Percentiles rank a stretch among this genome's conserved stretches.
These are phyloP conservation scores for Drechmeria coniospora DNA, from an alignment of 2,329 filamentous ascomycete species.

Conservation along the genomic window DNA sequence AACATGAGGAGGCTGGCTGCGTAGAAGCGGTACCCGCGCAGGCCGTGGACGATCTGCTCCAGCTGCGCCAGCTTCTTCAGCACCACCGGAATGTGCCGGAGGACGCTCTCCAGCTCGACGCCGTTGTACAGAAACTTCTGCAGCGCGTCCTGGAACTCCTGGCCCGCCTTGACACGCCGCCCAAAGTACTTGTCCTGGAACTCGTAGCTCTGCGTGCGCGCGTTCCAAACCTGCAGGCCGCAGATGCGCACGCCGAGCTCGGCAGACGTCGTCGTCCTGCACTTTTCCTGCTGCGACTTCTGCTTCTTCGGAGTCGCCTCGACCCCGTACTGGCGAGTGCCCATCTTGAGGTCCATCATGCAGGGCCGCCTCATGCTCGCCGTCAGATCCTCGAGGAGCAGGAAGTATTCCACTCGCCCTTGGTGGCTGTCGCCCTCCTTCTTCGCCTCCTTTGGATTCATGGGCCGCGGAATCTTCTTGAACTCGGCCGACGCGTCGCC, in stretches of 20 bases:
- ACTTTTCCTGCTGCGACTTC: conserved; percentile 83
- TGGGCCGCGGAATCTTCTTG: conserved; percentile 38
- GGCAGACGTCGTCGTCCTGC: conserved; percentile 77
- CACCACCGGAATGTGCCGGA: conserved; percentile 76
- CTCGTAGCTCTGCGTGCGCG: conserved; percentile 65
- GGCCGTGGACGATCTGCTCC: conserved; percentile 63
- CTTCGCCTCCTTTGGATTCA: conserved; percentile 46
- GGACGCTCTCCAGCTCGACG: conserved; percentile 61
- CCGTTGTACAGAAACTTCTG: conserved; percentile 87
- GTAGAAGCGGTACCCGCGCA: conserved; percentile 86
- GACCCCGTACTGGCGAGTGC: conserved; percentile 88
- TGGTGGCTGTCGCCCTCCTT: conserved; percentile 48
- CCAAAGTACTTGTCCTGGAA: conserved; percentile 99
- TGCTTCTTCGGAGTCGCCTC: conserved; percentile 87
- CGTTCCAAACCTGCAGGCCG: conserved; percentile 93
- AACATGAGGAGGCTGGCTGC: conserved; percentile 89
- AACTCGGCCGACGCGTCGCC: conserved; percentile 21
- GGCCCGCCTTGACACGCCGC: conserved; percentile 69
- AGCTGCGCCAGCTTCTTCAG: conserved; percentile 70
- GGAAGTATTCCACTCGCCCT: conserved; percentile 74
- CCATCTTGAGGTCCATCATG: conserved; percentile 97
- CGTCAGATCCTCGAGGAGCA: conserved; percentile 86
- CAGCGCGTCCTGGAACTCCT: conserved; percentile 77
- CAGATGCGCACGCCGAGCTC: conserved; percentile 88
- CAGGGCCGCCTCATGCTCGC: conserved; percentile 93